phyloP scores from a whole-genome alignment of 108 stramenopile genomes.

The Asterionellopsis glacialis region DNA sequence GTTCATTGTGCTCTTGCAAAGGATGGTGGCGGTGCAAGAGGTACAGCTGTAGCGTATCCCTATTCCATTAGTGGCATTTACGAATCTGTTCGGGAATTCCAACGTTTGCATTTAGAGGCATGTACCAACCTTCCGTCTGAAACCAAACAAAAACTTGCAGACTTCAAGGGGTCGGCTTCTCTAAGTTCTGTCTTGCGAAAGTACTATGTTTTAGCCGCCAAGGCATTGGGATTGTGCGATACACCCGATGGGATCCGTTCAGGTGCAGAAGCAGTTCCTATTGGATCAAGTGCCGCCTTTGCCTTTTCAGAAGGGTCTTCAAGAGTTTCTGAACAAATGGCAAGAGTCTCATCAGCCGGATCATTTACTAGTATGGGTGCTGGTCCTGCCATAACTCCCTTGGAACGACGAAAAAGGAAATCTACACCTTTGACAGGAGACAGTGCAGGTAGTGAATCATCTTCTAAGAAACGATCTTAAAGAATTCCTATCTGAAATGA shows the following conservation, averaged over 20 bases:
- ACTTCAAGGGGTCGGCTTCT: slow-evolving; percentile 58
- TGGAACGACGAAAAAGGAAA: slow-evolving; percentile 6
- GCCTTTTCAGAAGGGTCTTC: slow-evolving; percentile 15
- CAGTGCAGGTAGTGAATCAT: background rate
- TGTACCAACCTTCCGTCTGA: slow-evolving; percentile 54
- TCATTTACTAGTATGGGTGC: no score
- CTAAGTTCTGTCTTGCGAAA: slow-evolving; percentile 73
- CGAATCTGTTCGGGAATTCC: slow-evolving; percentile 79
- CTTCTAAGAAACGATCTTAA: background rate
- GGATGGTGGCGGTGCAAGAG: slow-evolving; percentile 26
- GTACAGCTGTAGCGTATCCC: slow-evolving; percentile 65
- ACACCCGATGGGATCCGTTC: slow-evolving; percentile 65
- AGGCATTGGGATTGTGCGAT: slow-evolving; percentile 71
- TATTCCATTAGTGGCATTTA: slow-evolving; percentile 75
- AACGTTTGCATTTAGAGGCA: slow-evolving; percentile 68
- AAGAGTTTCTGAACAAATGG: background rate
- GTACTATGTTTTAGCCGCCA: slow-evolving; percentile 75
- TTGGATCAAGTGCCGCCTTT: slow-evolving; percentile 34
- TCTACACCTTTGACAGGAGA: background rate
- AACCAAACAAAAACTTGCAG: slow-evolving; percentile 33
- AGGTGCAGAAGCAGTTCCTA: slow-evolving; percentile 39
- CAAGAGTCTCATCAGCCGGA: no score
- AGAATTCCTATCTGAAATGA: no score
- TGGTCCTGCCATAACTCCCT: slow-evolving; percentile 3
- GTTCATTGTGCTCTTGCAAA: slow-evolving; percentile 58